phyloP scores from a whole-genome alignment of 371 early-diverging fungal genomes.

The Dichotomocladium elegans region DNA sequence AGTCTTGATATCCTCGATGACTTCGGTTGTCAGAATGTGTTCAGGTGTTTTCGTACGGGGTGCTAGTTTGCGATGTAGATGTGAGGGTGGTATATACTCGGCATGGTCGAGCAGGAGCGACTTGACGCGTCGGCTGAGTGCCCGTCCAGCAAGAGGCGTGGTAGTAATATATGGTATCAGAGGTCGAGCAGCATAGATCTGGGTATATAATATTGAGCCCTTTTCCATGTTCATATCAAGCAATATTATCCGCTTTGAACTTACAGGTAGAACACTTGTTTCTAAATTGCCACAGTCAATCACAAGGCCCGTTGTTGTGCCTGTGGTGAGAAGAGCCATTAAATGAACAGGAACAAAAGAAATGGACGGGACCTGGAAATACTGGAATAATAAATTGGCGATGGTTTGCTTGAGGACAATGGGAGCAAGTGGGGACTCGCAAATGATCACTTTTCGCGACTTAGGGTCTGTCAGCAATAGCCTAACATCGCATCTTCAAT shows the following conservation, averaged over 20 bases:
- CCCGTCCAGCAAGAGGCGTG: conserved; percentile 72
- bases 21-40: conserved; percentile 36
- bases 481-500: conserved; percentile 17
- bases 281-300: conserved; percentile 80
- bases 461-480: conserved; percentile 82
- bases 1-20: conserved; percentile 73
- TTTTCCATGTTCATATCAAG: too few relatives aligned
- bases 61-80: conserved; percentile 41
- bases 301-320: conserved; percentile 76
- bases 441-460: conserved; percentile 81
- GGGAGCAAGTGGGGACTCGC: conserved; percentile 77
- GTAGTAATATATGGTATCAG: conserved; percentile 64
- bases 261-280: conserved; percentile 76
- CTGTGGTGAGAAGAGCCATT: conserved; percentile 77
- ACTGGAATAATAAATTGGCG: conserved; percentile 70
- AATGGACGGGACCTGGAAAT: conserved; percentile 77
- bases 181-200: conserved; percentile 79
- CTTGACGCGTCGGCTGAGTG: conserved; percentile 57
- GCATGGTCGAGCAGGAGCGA: conserved; percentile 56
- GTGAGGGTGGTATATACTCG: conserved; percentile 40
- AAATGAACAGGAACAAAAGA: conserved; percentile 77
- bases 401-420: conserved; percentile 69
- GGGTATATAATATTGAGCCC: too few relatives aligned
- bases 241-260: conserved; percentile 13
- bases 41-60: conserved; percentile 40